A percentile compares a stretch with the other conserved stretches of the same genome.
phyloP scores from a whole-genome alignment of 176 grass and related monocot genomes.

The Oryza australiensis region DNA sequence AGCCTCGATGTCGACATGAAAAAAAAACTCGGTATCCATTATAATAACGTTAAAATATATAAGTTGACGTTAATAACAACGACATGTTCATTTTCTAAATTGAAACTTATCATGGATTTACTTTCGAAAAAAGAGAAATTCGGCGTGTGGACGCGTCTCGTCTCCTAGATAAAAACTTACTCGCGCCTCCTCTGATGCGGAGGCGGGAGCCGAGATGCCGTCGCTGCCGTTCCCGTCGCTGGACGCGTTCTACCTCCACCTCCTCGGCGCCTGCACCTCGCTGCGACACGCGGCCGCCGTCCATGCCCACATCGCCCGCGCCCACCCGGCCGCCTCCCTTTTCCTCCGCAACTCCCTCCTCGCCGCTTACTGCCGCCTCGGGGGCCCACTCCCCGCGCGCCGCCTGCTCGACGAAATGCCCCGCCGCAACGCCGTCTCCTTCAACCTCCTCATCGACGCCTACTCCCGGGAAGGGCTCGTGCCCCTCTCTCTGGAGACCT shows the following conservation, averaged over 20 bases:
- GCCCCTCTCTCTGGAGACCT: slow-evolving; percentile 12
- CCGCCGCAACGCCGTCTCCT: slow-evolving; percentile 54
- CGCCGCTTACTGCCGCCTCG: slow-evolving; percentile 42
- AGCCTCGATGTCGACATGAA: too few relatives aligned
- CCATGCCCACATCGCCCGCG: slow-evolving; percentile 50
- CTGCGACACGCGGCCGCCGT: slow-evolving; percentile 31
- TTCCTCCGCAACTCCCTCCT: slow-evolving; percentile 69
- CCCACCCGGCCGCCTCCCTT: slow-evolving; percentile 29
- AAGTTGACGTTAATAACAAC: too few relatives aligned
- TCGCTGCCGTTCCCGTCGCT: slow-evolving; percentile 12
- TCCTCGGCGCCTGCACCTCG: slow-evolving; percentile 46
- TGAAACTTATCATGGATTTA: too few relatives aligned
- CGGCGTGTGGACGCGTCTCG: too few relatives aligned
- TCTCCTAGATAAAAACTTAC: too few relatives aligned
- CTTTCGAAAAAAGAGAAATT: too few relatives aligned
- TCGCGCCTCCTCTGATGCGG: neutral
- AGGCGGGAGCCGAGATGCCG: neutral
- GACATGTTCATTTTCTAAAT: too few relatives aligned
- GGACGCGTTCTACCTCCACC: slow-evolving; percentile 41
- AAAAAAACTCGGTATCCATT: too few relatives aligned
- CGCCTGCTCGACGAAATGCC: slow-evolving; percentile 70
- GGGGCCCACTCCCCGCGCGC: slow-evolving; percentile 8
- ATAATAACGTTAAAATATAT: too few relatives aligned
- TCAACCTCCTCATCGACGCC: slow-evolving; percentile 56
- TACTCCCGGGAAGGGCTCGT: slow-evolving; percentile 36